Evolutionary conservation across 331 rosid genomes (phyloP).

Genomic region (Rhamnella rubrinervis): DNA sequence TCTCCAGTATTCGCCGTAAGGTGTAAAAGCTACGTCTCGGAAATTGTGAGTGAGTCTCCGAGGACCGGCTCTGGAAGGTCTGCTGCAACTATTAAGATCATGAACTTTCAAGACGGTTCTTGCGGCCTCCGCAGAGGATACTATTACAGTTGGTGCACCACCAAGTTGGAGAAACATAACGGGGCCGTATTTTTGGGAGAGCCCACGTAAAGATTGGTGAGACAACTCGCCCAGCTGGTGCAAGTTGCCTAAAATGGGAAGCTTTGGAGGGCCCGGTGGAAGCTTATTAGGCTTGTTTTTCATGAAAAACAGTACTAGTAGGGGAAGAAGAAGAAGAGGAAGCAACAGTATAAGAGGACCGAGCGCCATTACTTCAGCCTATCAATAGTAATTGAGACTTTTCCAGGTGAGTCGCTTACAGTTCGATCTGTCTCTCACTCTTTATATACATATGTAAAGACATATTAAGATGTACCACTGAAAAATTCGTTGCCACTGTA

Average conservation of each 20-base stretch:
- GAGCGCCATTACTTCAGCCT: too few relatives aligned
- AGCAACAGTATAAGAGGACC: too few relatives aligned
- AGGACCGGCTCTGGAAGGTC: constrained; percentile 3
- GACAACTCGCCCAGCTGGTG: constrained; percentile 39
- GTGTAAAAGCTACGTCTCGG: constrained; percentile 24
- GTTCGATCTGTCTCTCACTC: too few relatives aligned
- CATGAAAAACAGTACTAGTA: too few relatives aligned
- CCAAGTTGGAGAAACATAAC: constrained; percentile 36
- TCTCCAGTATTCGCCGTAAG: constrained; percentile 43
- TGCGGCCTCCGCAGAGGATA: constrained; percentile 41
- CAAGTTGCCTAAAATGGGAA: constrained; percentile 41
- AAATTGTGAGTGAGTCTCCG: constrained; percentile 23
- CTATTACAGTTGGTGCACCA: background rate
- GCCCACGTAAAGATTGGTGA: constrained; percentile 22
- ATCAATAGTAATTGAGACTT: too few relatives aligned
- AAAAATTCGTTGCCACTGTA: too few relatives aligned
- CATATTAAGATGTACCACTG: too few relatives aligned
- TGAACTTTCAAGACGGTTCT: constrained; percentile 24
- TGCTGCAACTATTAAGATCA: constrained; percentile 32
- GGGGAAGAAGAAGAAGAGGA: too few relatives aligned
- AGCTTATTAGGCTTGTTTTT: background rate
- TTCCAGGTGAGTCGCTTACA: too few relatives aligned
- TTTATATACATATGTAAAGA: too few relatives aligned
- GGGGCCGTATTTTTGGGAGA: constrained; percentile 31
- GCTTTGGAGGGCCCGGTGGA: constrained; percentile 45